phyloP scores from a whole-genome alignment of 2,329 filamentous ascomycete species.

The Fusarium sp. region DNA sequence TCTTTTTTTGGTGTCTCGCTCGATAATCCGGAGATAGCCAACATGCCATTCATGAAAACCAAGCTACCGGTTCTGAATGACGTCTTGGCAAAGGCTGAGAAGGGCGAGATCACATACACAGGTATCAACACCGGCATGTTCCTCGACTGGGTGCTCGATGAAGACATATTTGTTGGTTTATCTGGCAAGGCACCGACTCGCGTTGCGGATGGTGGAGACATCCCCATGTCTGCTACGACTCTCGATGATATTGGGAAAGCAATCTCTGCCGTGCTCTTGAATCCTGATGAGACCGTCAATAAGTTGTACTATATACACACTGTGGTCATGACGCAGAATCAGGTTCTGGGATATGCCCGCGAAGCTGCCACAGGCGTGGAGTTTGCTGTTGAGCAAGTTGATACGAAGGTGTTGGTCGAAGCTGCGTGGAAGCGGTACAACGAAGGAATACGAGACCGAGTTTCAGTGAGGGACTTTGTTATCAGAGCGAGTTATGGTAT shows the following conservation, averaged over 20 bases:
- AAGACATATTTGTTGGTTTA: neutral
- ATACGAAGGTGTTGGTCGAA: neutral
- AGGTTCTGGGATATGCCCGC: neutral
- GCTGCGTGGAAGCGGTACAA: conserved; percentile 10
- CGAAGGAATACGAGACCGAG: neutral
- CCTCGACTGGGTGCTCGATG: conserved; percentile 4
- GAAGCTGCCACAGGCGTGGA: neutral
- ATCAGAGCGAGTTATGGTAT: conserved; percentile 1
- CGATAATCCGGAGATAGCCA: neutral
- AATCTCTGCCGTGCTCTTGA: neutral
- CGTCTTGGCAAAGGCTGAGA: neutral
- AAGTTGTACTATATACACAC: neutral
- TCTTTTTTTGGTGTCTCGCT: conserved; percentile 5
- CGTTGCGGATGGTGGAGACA: neutral
- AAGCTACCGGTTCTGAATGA: conserved; percentile 2
- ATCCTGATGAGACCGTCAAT: neutral
- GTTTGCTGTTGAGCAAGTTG: neutral
- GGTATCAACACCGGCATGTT: conserved; percentile 16
- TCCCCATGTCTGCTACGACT: neutral
- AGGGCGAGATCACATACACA: neutral
- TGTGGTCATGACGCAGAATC: conserved; percentile 11
- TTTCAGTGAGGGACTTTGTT: neutral
- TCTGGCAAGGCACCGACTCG: neutral
- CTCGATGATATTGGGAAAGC: conserved; percentile 1
- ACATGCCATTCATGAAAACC: conserved; percentile 6